A percentile compares a stretch with the other conserved stretches of the same genome.
phyloP scores from a whole-genome alignment of 441 rosid genomes.

The Metrosideros polymorpha region DNA sequence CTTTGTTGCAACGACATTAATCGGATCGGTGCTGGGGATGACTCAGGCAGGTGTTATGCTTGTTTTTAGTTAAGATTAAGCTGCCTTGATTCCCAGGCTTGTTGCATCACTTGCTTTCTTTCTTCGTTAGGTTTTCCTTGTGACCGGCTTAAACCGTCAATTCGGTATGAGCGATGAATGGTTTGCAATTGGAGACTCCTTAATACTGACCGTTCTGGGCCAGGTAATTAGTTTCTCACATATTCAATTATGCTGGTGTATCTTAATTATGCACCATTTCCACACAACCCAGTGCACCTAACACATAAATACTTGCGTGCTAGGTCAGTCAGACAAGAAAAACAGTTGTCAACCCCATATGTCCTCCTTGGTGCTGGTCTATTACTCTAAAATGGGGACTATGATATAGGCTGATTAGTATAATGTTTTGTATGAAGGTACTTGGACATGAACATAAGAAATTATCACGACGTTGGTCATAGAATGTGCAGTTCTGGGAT shows the following conservation, averaged over 20 bases:
- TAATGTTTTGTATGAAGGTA: not conserved
- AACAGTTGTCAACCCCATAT: not conserved
- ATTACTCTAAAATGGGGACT: not conserved
- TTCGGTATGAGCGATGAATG: conserved; percentile 92
- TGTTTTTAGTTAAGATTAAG: not conserved
- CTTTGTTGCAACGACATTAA: conserved; percentile 62
- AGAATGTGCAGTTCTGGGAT: not conserved
- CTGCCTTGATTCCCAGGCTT: not conserved
- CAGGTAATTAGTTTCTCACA: conserved; percentile 41
- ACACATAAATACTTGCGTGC: not conserved
- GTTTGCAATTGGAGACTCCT: conserved; percentile 95
- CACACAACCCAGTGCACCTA: not conserved
- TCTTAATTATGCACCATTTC: not conserved
- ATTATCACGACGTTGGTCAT: not conserved
- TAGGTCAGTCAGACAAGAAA: not conserved
- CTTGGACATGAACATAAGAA: not conserved
- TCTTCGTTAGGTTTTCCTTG: conserved; percentile 58
- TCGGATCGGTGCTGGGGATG: conserved; percentile 88
- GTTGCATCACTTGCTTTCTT: not conserved
- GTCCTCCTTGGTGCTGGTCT: not conserved
- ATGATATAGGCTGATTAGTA: not conserved
- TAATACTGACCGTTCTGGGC: conserved; percentile 82
- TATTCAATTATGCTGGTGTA: not conserved
- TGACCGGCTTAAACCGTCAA: conserved; percentile 72
- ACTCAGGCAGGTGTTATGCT: conserved; percentile 58